A percentile compares a stretch with the other conserved stretches of the same genome.
These are phyloP conservation scores for Monosporascus sp. DNA, from an alignment of 2,329 filamentous ascomycete species.

Conservation along the genomic window DNA sequence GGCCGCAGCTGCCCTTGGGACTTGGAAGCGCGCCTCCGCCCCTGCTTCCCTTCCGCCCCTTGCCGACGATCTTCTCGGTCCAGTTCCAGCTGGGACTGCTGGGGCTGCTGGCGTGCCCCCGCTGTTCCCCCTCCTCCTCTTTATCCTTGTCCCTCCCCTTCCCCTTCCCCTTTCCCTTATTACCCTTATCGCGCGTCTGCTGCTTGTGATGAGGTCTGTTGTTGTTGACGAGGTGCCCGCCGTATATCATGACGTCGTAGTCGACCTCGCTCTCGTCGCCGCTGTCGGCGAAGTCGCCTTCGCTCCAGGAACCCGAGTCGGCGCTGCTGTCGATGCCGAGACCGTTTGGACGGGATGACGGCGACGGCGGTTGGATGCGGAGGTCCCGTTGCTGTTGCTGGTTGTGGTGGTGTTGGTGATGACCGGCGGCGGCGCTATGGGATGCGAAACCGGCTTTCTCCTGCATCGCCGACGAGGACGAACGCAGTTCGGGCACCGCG, in stretches of 20 bases:
- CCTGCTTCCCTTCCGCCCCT: conserved; percentile 19
- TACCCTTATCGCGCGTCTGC: conserved; percentile 8
- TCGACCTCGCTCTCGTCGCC: conserved; percentile 40
- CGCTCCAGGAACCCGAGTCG: conserved; percentile 62
- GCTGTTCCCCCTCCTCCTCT: conserved; percentile 2
- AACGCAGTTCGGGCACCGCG: conserved; percentile 40
- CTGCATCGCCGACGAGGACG: conserved; percentile 10
- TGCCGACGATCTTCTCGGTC: conserved; percentile 39
- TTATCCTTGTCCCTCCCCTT: conserved; percentile 10
- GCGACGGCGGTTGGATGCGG: conserved; percentile 16
- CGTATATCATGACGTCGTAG: conserved; percentile 17
- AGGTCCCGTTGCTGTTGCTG: background rate
- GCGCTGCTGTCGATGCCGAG: conserved; percentile 20
- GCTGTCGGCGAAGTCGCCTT: conserved; percentile 57
- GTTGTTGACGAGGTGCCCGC: background rate
- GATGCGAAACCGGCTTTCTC: conserved; percentile 12
- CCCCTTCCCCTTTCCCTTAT: background rate
- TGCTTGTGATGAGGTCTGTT: background rate
- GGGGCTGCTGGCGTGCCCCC: conserved; percentile 13
- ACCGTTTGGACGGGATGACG: conserved; percentile 8
- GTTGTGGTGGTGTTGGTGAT: background rate
- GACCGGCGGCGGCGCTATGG: conserved; percentile 10
- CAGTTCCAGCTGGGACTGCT: conserved; percentile 33
- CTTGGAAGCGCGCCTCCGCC: background rate
- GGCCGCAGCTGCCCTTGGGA: conserved; percentile 10